A percentile compares a stretch with the other conserved stretches of the same genome.
phyloP scores from a whole-genome alignment of 306 rosid species.

The Castanopsis chinensis region DNA sequence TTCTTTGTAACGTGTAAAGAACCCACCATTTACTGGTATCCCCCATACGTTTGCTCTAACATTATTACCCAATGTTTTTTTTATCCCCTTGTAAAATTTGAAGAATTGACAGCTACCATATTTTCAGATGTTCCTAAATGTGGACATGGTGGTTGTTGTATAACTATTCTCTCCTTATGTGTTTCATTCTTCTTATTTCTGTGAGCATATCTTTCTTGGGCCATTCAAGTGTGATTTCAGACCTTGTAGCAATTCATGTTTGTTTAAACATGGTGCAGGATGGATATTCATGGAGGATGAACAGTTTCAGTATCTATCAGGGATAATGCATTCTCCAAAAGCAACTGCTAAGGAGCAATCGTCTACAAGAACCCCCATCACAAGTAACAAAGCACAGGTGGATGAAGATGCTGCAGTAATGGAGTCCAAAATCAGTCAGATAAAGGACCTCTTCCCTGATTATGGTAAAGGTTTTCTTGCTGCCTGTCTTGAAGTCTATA shows the following conservation, averaged over 20 bases:
- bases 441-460: conserved; percentile 89
- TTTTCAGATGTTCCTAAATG: no score
- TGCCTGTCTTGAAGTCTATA: conserved; percentile 90
- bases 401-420: conserved; percentile 72
- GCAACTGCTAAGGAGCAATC: conserved; percentile 34
- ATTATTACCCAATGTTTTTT: neutral
- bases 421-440: conserved; percentile 91
- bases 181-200: neutral
- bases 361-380: conserved; percentile 21
- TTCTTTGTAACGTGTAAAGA: neutral
- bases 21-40: neutral
- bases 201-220: conserved; percentile 3
- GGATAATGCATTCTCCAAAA: conserved; percentile 40
- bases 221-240: conserved; percentile 1
- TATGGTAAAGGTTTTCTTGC: conserved; percentile 82
- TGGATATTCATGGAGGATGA: conserved; percentile 85
- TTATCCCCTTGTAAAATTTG: neutral
- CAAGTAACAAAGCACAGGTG: conserved; percentile 37
- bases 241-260: conserved; percentile 18
- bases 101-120: no score
- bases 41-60: neutral
- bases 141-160: neutral
- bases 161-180: neutral
- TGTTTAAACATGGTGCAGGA: conserved; percentile 54
- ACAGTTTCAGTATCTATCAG: conserved; percentile 65